A percentile compares a stretch with the other conserved stretches of the same genome.
Conservation (phyloP, 768 basidiomycete species). For the button mushroom (Agaricus bisporus) region DNA sequence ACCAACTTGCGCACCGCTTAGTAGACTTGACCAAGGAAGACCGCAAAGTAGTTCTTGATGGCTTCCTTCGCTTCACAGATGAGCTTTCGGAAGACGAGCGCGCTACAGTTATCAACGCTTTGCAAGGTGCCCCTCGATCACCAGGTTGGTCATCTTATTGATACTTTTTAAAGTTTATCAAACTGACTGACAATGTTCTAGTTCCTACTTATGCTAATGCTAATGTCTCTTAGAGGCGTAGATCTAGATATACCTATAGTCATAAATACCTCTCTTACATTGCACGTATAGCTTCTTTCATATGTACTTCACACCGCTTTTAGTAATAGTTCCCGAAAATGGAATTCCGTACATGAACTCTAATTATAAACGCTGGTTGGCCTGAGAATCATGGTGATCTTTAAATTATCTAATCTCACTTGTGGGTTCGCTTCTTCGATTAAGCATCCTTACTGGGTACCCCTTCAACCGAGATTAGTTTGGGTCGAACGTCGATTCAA, state of each 20-base stretch:
- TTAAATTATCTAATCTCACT: conserved; percentile 2
- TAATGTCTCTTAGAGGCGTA: conserved; percentile 17
- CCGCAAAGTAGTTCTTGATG: conserved; percentile 69
- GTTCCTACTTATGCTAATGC: conserved; percentile 33
- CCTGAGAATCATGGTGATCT: neutral
- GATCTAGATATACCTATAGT: conserved; percentile 9
- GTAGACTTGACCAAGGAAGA: conserved; percentile 67
- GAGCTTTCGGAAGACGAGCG: conserved; percentile 70
- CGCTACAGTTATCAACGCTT: conserved; percentile 47
- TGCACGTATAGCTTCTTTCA: conserved; percentile 6
- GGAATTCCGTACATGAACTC: neutral
- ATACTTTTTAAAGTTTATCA: neutral
- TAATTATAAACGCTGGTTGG: too few species aligned
- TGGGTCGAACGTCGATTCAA: too few species aligned
- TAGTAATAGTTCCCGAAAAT: neutral
- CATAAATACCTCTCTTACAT: conserved; percentile 3
- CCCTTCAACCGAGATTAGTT: neutral
- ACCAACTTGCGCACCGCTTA: conserved; percentile 62
- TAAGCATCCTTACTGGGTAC: too few species aligned
- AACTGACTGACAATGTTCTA: conserved; percentile 11
- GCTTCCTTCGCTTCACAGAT: conserved; percentile 69
- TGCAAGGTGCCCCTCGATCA: conserved; percentile 53
- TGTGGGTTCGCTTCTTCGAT: neutral
- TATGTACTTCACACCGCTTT: neutral
- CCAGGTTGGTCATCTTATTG: conserved; percentile 40